phyloP scores from a whole-genome alignment of 1,284 basidiomycete species.

The Puccinia novopanici region DNA sequence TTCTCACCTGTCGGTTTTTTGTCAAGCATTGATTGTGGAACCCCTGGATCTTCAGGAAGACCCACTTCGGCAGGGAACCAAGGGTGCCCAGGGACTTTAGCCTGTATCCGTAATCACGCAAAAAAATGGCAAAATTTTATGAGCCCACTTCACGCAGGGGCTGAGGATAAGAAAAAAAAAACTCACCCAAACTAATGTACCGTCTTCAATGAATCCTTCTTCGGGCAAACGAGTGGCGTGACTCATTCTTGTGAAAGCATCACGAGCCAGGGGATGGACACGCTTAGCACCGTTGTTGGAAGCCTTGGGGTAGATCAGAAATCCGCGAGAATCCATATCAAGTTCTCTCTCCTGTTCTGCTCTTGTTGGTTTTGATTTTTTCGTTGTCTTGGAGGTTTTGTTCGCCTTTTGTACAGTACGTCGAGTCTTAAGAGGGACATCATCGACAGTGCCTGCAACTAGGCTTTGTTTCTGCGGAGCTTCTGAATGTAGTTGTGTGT shows the following conservation, averaged over 20 bases:
- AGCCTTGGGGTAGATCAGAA: conserved; percentile 46
- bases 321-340: conserved; percentile 29
- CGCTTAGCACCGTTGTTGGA: conserved; percentile 18
- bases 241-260: conserved; percentile 47
- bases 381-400: conserved; percentile 19
- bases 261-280: conserved; percentile 41
- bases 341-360: conserved; percentile 40
- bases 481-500: neutral
- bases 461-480: neutral
- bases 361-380: conserved; percentile 10
- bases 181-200: conserved; percentile 50
- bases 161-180: neutral
- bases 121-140: neutral
- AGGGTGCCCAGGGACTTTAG: conserved; percentile 46
- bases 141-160: neutral
- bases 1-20: conserved; percentile 13
- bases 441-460: neutral
- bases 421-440: neutral
- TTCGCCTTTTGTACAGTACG: conserved; percentile 3
- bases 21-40: conserved; percentile 40
- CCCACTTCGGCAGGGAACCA: conserved; percentile 51
- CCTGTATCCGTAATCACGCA: conserved; percentile 19
- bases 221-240: conserved; percentile 37
- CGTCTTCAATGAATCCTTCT: conserved; percentile 45
- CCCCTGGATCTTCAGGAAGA: conserved; percentile 26